Percentiles rank a stretch among this genome's conserved stretches.
These are phyloP conservation scores for Lasiodiplodia sp. DNA, from an alignment of 2,329 filamentous ascomycete species.

Conservation along the genomic window DNA sequence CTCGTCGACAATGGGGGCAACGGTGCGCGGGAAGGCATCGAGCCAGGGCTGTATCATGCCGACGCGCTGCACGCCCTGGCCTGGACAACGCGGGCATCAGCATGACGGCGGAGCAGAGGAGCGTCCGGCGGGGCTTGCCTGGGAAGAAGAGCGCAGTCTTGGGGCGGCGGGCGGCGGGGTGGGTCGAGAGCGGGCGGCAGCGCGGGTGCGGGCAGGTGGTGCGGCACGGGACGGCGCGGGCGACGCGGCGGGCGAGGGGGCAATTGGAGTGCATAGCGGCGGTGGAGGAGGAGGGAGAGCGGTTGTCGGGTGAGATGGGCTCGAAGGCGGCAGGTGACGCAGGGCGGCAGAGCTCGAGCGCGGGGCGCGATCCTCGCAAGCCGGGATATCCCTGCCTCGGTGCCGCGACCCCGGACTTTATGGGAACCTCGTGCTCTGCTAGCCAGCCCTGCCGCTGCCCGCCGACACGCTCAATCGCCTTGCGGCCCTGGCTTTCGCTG, in stretches of 20 bases:
- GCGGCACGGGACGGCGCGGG: neutral
- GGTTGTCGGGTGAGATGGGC: constrained; percentile 4
- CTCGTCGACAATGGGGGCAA: constrained; percentile 79
- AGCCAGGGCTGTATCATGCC: constrained; percentile 89
- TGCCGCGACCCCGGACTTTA: constrained; percentile 15
- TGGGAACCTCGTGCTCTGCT: constrained; percentile 10
- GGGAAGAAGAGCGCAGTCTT: constrained; percentile 51
- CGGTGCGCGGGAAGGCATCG: constrained; percentile 81
- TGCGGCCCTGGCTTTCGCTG: neutral
- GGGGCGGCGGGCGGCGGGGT: constrained; percentile 32
- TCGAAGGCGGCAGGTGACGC: constrained; percentile 2
- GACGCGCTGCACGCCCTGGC: constrained; percentile 87
- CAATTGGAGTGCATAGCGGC: constrained; percentile 14
- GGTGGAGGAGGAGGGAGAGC: neutral
- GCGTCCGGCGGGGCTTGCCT: constrained; percentile 32
- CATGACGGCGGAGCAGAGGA: constrained; percentile 5
- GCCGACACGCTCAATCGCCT: constrained; percentile 8
- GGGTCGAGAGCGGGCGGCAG: neutral
- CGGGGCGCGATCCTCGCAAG: constrained; percentile 5
- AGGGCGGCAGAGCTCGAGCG: constrained; percentile 16
- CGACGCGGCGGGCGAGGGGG: constrained; percentile 14
- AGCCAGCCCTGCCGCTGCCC: neutral
- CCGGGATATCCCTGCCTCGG: constrained; percentile 19
- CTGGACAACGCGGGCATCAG: constrained; percentile 53
- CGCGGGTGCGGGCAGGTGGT: constrained; percentile 8